Evolutionary conservation across 2,329 filamentous ascomycete genomes (phyloP).

Genomic region (Colletotrichum eremochloae): DNA sequence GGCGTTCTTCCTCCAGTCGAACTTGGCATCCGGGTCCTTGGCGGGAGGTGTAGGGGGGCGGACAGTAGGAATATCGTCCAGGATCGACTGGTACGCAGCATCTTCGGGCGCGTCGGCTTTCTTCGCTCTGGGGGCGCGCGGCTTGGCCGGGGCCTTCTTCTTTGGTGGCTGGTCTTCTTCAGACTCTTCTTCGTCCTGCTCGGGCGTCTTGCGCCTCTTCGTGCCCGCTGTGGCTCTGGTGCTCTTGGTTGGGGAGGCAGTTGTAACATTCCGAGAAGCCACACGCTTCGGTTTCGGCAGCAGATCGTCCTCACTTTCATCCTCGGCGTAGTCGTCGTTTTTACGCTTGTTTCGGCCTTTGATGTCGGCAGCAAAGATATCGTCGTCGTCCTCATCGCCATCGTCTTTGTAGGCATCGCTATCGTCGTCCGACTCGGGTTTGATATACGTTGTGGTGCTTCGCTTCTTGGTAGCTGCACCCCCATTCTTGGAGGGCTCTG

Average conservation of each 20-base stretch:
- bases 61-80: constrained; percentile 88
- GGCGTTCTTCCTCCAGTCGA: constrained; percentile 78
- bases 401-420: constrained; percentile 74
- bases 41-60: constrained; percentile 86
- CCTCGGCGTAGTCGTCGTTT: constrained; percentile 81
- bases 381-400: constrained; percentile 78
- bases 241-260: constrained; percentile 46
- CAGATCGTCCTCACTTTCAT: constrained; percentile 79
- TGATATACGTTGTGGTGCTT: constrained; percentile 56
- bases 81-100: constrained; percentile 82
- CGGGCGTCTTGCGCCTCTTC: constrained; percentile 72
- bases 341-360: constrained; percentile 75
- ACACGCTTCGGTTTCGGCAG: constrained; percentile 71
- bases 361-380: constrained; percentile 83
- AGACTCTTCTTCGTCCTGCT: constrained; percentile 65
- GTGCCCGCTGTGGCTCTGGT: constrained; percentile 49
- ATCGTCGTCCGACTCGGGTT: constrained; percentile 61
- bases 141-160: constrained; percentile 69
- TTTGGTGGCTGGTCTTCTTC: constrained; percentile 73
- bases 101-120: constrained; percentile 77
- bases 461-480: constrained; percentile 56
- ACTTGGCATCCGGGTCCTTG: constrained; percentile 78
- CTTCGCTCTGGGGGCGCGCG: constrained; percentile 71
- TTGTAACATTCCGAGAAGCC: constrained; percentile 55
- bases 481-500: constrained; percentile 48